Conservation (phyloP, 225 moss, liverwort and hornwort species). For the Polytrichum formosum region DNA sequence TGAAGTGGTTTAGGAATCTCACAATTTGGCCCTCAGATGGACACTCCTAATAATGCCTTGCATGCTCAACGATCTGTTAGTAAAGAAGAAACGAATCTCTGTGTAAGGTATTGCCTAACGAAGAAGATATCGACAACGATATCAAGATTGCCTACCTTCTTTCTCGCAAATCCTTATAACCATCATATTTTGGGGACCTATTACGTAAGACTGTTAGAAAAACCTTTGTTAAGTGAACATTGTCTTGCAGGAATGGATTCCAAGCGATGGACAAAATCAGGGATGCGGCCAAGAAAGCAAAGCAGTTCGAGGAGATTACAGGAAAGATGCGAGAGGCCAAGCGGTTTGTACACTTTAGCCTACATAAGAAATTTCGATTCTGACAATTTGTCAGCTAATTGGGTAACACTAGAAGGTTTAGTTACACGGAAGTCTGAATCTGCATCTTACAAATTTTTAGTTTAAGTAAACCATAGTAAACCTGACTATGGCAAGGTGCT, state of each 20-base stretch:
- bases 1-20: too few species aligned
- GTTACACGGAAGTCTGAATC: neutral
- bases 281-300: slow-evolving; percentile 64
- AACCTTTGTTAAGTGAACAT: too few species aligned
- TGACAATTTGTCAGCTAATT: neutral
- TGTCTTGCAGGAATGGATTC: slow-evolving; percentile 36
- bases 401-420: neutral
- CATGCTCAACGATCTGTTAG: too few species aligned
- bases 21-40: too few species aligned
- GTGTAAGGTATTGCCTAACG: too few species aligned
- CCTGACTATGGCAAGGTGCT: neutral
- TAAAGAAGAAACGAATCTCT: too few species aligned
- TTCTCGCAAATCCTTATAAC: too few species aligned
- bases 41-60: too few species aligned
- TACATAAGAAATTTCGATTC: neutral
- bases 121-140: too few species aligned
- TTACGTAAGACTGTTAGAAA: too few species aligned
- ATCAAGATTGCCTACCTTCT: too few species aligned
- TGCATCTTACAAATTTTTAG: neutral
- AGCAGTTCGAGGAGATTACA: slow-evolving; percentile 85
- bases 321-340: slow-evolving; percentile 93
- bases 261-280: slow-evolving; percentile 94
- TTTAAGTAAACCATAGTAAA: neutral
- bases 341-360: slow-evolving; percentile 38
- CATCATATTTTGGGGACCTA: too few species aligned